Evolutionary conservation across 2,329 filamentous ascomycete species (phyloP).

Genomic region (Pseudocercospora eumusae): DNA sequence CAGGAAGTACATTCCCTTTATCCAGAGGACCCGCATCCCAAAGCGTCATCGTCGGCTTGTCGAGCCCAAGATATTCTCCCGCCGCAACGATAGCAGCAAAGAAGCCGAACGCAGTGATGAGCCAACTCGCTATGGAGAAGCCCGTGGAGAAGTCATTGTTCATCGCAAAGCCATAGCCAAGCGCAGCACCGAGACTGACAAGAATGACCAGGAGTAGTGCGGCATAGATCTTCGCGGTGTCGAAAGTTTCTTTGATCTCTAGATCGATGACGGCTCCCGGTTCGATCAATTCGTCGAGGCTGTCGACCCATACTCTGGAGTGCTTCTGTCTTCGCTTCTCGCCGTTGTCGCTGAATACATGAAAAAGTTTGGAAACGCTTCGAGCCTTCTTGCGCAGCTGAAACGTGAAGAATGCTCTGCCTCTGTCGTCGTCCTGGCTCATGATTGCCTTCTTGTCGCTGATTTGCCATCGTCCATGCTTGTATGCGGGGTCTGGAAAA

Average conservation of each 20-base stretch:
- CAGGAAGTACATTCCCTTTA: background rate
- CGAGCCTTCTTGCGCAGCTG: conserved; percentile 16
- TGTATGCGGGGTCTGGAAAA: conserved; percentile 7
- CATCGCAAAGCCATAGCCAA: conserved; percentile 26
- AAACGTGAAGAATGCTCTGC: conserved; percentile 23
- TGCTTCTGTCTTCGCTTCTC: conserved; percentile 1
- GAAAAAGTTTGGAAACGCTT: conserved; percentile 15
- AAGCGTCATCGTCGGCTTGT: conserved; percentile 22
- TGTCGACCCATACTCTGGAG: conserved; percentile 15
- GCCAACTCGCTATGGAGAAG: conserved; percentile 27
- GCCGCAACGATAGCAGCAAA: conserved; percentile 27
- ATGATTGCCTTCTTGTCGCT: conserved; percentile 16
- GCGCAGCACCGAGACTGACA: conserved; percentile 20
- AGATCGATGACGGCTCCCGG: conserved; percentile 26
- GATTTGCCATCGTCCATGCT: conserved; percentile 17
- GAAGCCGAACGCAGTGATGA: conserved; percentile 28
- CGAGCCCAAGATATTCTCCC: conserved; percentile 24
- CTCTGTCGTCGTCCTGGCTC: conserved; percentile 15
- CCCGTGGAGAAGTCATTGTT: conserved; percentile 26
- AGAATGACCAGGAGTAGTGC: conserved; percentile 23
- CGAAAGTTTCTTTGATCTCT: conserved; percentile 27
- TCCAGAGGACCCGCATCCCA: conserved; percentile 13
- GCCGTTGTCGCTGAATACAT: background rate
- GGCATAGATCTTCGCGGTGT: conserved; percentile 25
- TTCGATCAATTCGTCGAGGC: conserved; percentile 21